Evolutionary conservation across 371 early-diverging fungal species (phyloP), one percentile per base, ranked within the genome.

Genomic region (Parasitella parasitica): DNA sequence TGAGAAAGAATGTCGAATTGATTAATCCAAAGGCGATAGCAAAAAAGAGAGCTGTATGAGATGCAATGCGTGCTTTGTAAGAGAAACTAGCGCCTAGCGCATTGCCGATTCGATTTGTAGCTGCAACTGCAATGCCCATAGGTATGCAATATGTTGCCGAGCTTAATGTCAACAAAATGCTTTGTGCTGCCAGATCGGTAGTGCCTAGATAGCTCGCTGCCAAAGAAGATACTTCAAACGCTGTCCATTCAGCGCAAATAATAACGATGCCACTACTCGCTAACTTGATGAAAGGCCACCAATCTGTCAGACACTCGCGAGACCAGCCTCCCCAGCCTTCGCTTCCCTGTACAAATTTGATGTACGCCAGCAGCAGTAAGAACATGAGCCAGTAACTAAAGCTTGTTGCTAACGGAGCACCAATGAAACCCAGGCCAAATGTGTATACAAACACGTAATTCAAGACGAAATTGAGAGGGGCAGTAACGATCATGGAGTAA

Each of bases 261-360:
- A 90, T 89, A 16, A 87, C 57, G 27, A 89, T 82, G 8, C 90
- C 88, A 16, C 91, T 89, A 7, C 89, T 51, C 0, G 91, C 95
- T 35, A 95, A 76, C 49, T 80, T 81, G 53, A 91, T 55, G 67
- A 89, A 93, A 20, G 84, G 81, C 62, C 82, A 77, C 86, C 86
- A 87, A 5, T 78, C 80, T 39, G 70, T 69, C 24, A 94, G 69
- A 7, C 89, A 84, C 49, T 87, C 87, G 16, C 82, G 71, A 6
- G 89, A 85, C 91, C 94, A 94, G 7, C 94, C 95, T 24, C 92
- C 93, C 94, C 94, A 97, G 3, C 85, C 83, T 26, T 83, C 78
- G 12, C 78, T 70, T 1, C 95, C 95, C 16, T 82, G 76, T 51
- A 93, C 76, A 64, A 73, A 89, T 39, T 70, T 63, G 24, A 87